Conservation (phyloP, 805 yeast genomes). For the Ogataea populi-albae region DNA sequence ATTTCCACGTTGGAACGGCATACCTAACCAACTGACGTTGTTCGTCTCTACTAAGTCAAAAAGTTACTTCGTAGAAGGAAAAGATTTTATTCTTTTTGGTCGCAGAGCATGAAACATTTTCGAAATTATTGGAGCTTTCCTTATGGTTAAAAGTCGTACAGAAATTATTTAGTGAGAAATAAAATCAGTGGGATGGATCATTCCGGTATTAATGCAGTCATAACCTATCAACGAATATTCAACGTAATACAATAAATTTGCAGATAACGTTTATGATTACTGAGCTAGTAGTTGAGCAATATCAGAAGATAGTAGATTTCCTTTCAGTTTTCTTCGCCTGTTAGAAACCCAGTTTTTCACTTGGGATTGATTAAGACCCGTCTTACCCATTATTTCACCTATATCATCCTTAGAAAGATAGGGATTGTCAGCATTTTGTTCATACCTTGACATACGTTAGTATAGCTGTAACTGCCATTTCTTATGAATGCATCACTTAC, state of each 20-base stretch:
- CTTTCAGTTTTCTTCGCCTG: constrained; percentile 14
- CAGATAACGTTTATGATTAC: neutral
- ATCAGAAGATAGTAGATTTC: constrained; percentile 9
- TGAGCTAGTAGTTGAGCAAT: constrained; percentile 7
- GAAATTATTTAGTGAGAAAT: too few relatives aligned
- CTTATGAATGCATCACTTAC: constrained; percentile 5
- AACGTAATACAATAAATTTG: neutral
- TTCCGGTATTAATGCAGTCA: too few relatives aligned
- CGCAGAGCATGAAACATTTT: too few relatives aligned
- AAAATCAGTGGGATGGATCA: too few relatives aligned
- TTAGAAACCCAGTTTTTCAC: constrained; percentile 22
- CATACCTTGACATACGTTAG: constrained; percentile 15
- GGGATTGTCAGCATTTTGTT: constrained; percentile 18
- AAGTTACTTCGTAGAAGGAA: too few relatives aligned
- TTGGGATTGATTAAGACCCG: constrained; percentile 17
- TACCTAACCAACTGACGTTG: too few relatives aligned
- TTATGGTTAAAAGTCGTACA: too few relatives aligned
- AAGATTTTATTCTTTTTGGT: too few relatives aligned
- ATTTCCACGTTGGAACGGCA: too few relatives aligned
- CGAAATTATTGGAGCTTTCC: too few relatives aligned
- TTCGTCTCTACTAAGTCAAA: too few relatives aligned
- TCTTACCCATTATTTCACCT: constrained; percentile 7
- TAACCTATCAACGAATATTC: neutral
- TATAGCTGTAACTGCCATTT: neutral
- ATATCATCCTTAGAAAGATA: constrained; percentile 17